Base-by-base conservation (phyloP, 2,329 filamentous ascomycete genomes). In the Colletotrichum sp. region DNA sequence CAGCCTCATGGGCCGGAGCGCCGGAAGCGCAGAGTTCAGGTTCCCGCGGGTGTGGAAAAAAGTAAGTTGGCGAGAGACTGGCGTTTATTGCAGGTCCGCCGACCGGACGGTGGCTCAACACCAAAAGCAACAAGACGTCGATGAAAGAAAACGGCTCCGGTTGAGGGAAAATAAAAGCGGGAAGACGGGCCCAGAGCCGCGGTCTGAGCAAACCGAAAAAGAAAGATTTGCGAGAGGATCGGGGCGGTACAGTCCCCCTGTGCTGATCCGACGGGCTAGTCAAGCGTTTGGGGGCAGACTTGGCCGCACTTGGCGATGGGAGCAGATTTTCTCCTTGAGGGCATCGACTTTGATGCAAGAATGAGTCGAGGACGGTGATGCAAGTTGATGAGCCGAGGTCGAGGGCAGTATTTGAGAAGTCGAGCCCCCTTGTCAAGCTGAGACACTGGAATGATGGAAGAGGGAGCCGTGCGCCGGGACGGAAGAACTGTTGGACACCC, bases 391-490 rank as follows among this genome's bases (percentile, higher is more conserved):
- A 26, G 21, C 70, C 73, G 52, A 73, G 64, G 65, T 76, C 6
- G 70, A 36, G 32, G 16, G 60, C 10, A 52, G n/a, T 55, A 63
- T 26, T 16, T 39, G 49, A 64, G 63, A 75, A 28, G 55, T 36
- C 18, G 16, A 36, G 62, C 15, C 72, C 18, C 72, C 69, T 55
- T 64, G 62, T 68, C 34, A 28, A 15, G 36, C 15, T 64, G 64
- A 76, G 71, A 57, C 59, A 49, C 16, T n/a, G 12, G 21, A 69
- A 36, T 8, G 4, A 34, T 44, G n/a, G 4, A 18, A n/a, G n/a
- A 68, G 34, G n/a, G n/a, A 62, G 39, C 69, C 63, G 73, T 76
- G 73, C 64, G 64, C 52, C 69, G 55, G 63, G 39, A 62, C 39
- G 66, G 71, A 71, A 75, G 67, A 73, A 69, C 57, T 10, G 55